Evolutionary conservation across 768 basidiomycete genomes (phyloP), one percentile per base, ranked within the genome.

Genomic region (Hypholoma sublateritium): DNA sequence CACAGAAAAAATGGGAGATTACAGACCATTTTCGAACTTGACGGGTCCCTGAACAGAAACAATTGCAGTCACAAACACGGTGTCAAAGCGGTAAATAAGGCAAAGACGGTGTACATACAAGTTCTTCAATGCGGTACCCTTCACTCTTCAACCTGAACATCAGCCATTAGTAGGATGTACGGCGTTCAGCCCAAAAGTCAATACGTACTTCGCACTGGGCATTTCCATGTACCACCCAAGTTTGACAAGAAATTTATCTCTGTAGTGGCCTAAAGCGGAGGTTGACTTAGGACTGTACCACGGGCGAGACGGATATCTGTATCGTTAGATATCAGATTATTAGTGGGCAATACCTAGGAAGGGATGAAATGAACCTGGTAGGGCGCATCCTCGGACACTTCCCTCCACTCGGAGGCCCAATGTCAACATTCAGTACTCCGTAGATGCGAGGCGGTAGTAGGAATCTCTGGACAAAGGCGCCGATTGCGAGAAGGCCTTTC

Each of bases 251-350:
- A 78, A 42, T 36, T 64, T 67, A 47, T 77, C 75, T n/a, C 59
- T 43, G n/a, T 69, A 48, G 34, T 62, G 65, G 2, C 66, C 69
- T 0, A 76, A 36, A 9, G 65, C 67, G 3, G 58, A 68, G 2
- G 59, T 70, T 0, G 71, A 61, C 56, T 72, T 65, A 0, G 77
- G 74, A 60, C 74, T 78, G 60, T 82, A 82, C 80, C 80, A 81
- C 17, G 80, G 80, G 49, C 65, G 66, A 3, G 71, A 64, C 24
- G 70, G 62, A 45, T 56, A 77, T 58, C 75, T 74, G 56, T 13
- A 28, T 16, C 24, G 44, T 32, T 6, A 21, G 32, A 24, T 13
- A n/a, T 14, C 35, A 41, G n/a, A 32, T 2, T n/a, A 37, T 21
- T 13, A 25, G 12, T 43, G 14, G 2, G 8, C 11, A 32, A 4